Conservation (phyloP, 2,329 filamentous ascomycete species). For the Cladophialophora yegresii region DNA sequence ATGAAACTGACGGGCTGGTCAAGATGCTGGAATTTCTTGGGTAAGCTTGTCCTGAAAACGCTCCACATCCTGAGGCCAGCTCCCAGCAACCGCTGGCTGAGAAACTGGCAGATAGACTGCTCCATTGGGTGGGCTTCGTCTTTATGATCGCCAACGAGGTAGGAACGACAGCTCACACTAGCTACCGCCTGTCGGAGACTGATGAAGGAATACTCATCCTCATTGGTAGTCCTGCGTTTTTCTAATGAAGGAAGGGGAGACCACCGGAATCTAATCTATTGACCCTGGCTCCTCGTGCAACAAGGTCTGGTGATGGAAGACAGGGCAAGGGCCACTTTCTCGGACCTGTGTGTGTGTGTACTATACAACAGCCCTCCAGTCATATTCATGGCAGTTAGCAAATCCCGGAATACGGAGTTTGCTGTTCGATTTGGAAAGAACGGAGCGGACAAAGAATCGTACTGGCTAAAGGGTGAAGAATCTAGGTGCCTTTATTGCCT, state of each 20-base stretch:
- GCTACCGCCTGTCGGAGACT: neutral
- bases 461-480: neutral
- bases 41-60: neutral
- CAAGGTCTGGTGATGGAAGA: neutral
- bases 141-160: neutral
- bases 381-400: neutral
- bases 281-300: neutral
- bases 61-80: neutral
- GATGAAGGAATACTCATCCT: neutral
- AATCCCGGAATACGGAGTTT: neutral
- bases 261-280: neutral
- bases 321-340: neutral
- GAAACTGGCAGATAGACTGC: neutral
- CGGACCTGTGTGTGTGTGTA: neutral
- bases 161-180: neutral
- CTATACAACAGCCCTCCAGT: neutral
- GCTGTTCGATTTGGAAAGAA: neutral
- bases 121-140: neutral
- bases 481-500: neutral
- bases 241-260: neutral
- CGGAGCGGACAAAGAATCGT: neutral
- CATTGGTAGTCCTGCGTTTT: neutral
- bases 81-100: neutral
- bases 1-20: neutral
- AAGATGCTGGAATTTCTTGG: neutral